These are phyloP conservation scores for Penicillium glabrum DNA, from an alignment of 2,329 filamentous ascomycete genomes.

Conservation along the genomic window DNA sequence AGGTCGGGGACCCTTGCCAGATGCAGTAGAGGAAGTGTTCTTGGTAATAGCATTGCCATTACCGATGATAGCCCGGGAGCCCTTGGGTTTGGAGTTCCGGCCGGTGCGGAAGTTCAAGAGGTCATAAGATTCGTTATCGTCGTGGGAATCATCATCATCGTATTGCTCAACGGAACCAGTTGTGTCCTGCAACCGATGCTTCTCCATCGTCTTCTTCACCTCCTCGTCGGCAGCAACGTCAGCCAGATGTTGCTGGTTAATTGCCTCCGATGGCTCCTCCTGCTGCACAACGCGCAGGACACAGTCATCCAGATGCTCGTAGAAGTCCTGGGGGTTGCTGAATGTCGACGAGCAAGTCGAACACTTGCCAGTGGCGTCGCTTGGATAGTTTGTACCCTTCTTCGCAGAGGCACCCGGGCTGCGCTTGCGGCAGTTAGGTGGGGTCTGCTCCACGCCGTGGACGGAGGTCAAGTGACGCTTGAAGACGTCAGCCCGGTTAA, in stretches of 20 bases:
- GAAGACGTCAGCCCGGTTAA: constrained; percentile 94
- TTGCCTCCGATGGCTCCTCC: constrained; percentile 57
- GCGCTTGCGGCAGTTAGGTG: constrained; percentile 86
- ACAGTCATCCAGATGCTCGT: constrained; percentile 84
- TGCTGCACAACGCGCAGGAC: constrained; percentile 64
- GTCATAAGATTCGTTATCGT: constrained; percentile 56
- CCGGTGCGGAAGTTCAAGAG: constrained; percentile 46
- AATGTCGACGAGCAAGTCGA: constrained; percentile 88
- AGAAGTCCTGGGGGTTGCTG: constrained; percentile 88
- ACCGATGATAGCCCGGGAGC: constrained; percentile 52
- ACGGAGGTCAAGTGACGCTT: constrained; percentile 90
- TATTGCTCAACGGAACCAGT: constrained; percentile 53
- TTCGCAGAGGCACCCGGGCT: constrained; percentile 52
- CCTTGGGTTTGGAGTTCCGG: constrained; percentile 46
- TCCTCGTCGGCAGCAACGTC: constrained; percentile 62
- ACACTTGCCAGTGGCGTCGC: constrained; percentile 81
- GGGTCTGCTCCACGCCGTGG: constrained; percentile 88
- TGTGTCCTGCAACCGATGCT: constrained; percentile 53
- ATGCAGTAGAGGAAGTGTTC: constrained; percentile 54
- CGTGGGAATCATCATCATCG: constrained; percentile 54
- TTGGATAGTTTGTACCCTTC: constrained; percentile 69
- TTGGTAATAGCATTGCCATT: constrained; percentile 48
- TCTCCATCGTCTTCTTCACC: constrained; percentile 59
- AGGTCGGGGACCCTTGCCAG: constrained; percentile 69
- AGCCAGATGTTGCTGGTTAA: constrained; percentile 55